These are phyloP conservation scores for Niveomyces coronatus DNA, from an alignment of 2,329 filamentous ascomycete genomes.

Conservation along the genomic window DNA sequence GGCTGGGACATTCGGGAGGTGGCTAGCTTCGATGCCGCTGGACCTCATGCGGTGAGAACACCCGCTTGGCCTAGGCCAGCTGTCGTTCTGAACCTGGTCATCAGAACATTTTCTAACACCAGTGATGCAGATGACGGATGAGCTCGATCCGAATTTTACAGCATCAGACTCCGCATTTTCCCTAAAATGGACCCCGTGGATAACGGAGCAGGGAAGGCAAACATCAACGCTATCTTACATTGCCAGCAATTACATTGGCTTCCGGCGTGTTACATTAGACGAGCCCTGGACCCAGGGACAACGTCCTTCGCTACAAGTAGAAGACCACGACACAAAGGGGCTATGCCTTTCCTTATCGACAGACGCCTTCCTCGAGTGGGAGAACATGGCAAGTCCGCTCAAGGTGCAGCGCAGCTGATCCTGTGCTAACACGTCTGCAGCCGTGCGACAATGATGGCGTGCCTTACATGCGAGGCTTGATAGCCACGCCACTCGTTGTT, in stretches of 20 bases:
- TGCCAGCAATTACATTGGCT: conserved; percentile 42
- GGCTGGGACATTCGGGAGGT: conserved; percentile 43
- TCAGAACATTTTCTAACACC: no score
- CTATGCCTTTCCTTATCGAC: conserved; percentile 40
- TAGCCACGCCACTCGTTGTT: conserved; percentile 40
- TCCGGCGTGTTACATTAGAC: conserved; percentile 37
- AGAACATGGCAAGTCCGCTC: conserved; percentile 33
- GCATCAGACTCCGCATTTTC: conserved; percentile 39
- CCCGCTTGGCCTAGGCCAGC: no score
- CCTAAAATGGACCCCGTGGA: conserved; percentile 46
- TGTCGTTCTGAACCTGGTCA: no score
- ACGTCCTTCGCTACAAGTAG: conserved; percentile 28
- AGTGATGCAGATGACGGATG: conserved; percentile 17
- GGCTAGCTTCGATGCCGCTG: conserved; percentile 35
- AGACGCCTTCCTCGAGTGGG: conserved; percentile 47
- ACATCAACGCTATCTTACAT: conserved; percentile 40
- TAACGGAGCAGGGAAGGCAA: conserved; percentile 21
- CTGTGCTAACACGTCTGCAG: conserved; percentile 19
- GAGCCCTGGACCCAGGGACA: conserved; percentile 24
- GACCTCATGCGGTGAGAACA: conserved; percentile 29
- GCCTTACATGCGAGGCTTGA: conserved; percentile 40
- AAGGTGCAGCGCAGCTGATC: not conserved
- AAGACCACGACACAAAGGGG: conserved; percentile 31
- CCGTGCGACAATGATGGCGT: conserved; percentile 29
- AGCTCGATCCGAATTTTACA: conserved; percentile 37